phyloP scores from a whole-genome alignment of 768 basidiomycete species.

The Lactifluus pinguis region DNA sequence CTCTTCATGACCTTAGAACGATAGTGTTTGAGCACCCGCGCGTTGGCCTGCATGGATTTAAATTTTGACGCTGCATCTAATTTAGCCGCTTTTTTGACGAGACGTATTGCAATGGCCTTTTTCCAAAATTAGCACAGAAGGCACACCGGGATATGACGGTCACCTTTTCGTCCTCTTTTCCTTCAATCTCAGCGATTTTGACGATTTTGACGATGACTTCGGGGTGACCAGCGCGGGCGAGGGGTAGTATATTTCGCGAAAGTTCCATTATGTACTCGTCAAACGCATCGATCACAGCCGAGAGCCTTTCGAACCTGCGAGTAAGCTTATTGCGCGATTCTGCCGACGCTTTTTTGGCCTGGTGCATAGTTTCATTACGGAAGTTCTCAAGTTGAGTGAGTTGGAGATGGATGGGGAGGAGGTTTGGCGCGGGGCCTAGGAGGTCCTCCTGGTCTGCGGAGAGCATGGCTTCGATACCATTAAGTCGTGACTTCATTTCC shows the following conservation, averaged over 20 bases:
- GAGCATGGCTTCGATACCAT: conserved; percentile 70
- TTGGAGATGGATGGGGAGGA: conserved; percentile 85
- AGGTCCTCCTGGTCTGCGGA: conserved; percentile 65
- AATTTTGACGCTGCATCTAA: conserved; percentile 90
- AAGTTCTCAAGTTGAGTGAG: conserved; percentile 89
- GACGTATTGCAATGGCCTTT: conserved; percentile 86
- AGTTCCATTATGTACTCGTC: conserved; percentile 77
- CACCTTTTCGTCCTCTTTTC: conserved; percentile 90
- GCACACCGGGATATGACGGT: not conserved
- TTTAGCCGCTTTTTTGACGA: conserved; percentile 91
- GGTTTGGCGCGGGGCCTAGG: conserved; percentile 79
- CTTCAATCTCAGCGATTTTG: conserved; percentile 92
- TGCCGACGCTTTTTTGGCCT: conserved; percentile 75
- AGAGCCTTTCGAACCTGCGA: conserved; percentile 80
- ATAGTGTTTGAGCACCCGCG: conserved; percentile 91
- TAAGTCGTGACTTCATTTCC: conserved; percentile 84
- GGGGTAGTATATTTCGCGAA: conserved; percentile 65
- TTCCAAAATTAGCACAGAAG: not conserved
- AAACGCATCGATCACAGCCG: conserved; percentile 70
- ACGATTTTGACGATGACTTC: conserved; percentile 86
- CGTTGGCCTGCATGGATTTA: conserved; percentile 87
- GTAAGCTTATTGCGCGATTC: conserved; percentile 58
- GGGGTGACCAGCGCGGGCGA: conserved; percentile 69
- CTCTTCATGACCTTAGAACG: conserved; percentile 78
- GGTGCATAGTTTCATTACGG: conserved; percentile 89